Evolutionary conservation across 352 stramenopile genomes (phyloP), one percentile per base, ranked within the genome.

Genomic region (Pythium grandisporangium): DNA sequence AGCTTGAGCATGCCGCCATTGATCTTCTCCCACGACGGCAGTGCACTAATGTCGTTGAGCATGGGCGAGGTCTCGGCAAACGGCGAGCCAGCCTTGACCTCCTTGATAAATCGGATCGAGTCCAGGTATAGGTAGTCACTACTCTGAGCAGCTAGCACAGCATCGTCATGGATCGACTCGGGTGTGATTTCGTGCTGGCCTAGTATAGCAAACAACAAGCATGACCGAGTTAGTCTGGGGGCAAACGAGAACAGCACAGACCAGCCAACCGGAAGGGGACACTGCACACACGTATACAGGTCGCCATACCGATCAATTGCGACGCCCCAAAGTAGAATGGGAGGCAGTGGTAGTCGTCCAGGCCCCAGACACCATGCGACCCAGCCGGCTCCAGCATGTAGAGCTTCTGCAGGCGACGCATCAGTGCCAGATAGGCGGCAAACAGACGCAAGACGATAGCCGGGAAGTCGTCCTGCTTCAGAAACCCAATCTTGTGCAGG

Each of bases 331-430:
- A 98, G 62, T 98, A 96, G 63, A 99, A 99, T 2, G 92, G 84
- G 24, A 99, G 70, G 56, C 96, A 98, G 52, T 99, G 95, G 66
- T 99, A 99, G 70, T 99, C 96, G 58, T 99, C 96, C 30, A 99
- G 74, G 19, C 93, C 95, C 96, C 96, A 99, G 20, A 99, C 95
- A 26, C 96, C 96, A 61, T 99, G 96, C 17, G 82, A 97, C n/a
- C 96, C 96, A 17, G 96, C 96, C 7, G 96, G 96, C 68, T 99
- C 96, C 8, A 99, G 75, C 78, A 97, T 95, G 68, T 99, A 99
- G 30, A 91, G 70, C 61, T 82, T 96, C 66, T 99, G 95, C 19
- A 99, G 64, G 6, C 84, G 76, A 24, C 93, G 72, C 61, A 96
- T 97, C 22, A 98, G 63, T 42, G 87, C 69, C 30, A 99, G 60